Percentiles rank a stretch among this genome's conserved stretches.
phyloP scores from a whole-genome alignment of 805 yeast species.

The Kuraishia ogatae region DNA sequence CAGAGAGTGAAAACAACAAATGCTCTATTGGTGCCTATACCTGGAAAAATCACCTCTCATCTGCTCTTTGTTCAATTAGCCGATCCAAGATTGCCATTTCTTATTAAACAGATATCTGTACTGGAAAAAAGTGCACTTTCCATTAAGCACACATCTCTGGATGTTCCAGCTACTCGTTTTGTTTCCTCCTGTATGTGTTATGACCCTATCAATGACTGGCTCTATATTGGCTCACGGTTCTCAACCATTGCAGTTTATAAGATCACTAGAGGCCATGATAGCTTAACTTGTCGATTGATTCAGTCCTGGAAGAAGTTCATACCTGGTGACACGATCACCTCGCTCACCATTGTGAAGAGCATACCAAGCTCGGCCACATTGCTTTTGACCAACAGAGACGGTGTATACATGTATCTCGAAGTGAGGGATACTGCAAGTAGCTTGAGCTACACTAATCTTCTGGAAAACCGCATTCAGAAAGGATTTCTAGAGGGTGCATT shows the following conservation, averaged over 20 bases:
- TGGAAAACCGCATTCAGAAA: slow-evolving; percentile 55
- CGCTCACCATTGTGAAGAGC: slow-evolving; percentile 31
- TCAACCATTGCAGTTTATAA: slow-evolving; percentile 56
- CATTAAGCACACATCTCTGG: slow-evolving; percentile 5
- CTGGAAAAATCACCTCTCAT: slow-evolving; percentile 14
- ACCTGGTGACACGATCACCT: slow-evolving; percentile 63
- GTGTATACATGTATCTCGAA: slow-evolving; percentile 40
- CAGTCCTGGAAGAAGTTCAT: slow-evolving; percentile 38
- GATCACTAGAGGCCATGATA: slow-evolving; percentile 11
- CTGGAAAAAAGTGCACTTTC: slow-evolving; percentile 16
- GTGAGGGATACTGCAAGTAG: slow-evolving; percentile 9
- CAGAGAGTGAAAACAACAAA: neutral
- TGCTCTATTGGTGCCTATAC: neutral
- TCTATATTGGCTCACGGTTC: slow-evolving; percentile 65
- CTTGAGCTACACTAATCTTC: slow-evolving; percentile 18
- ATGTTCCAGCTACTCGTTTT: slow-evolving; percentile 28
- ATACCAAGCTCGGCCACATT: slow-evolving; percentile 13
- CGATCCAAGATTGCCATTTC: slow-evolving; percentile 47
- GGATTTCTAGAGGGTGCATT: slow-evolving; percentile 79
- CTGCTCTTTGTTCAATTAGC: slow-evolving; percentile 57
- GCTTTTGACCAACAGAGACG: slow-evolving; percentile 57
- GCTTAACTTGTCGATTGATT: slow-evolving; percentile 8
- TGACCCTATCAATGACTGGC: slow-evolving; percentile 26
- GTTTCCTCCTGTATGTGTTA: slow-evolving; percentile 49
- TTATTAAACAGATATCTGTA: slow-evolving; percentile 28